Evolutionary conservation across 345 rosid species (phyloP).

Genomic region (Arabis hirsuta): DNA sequence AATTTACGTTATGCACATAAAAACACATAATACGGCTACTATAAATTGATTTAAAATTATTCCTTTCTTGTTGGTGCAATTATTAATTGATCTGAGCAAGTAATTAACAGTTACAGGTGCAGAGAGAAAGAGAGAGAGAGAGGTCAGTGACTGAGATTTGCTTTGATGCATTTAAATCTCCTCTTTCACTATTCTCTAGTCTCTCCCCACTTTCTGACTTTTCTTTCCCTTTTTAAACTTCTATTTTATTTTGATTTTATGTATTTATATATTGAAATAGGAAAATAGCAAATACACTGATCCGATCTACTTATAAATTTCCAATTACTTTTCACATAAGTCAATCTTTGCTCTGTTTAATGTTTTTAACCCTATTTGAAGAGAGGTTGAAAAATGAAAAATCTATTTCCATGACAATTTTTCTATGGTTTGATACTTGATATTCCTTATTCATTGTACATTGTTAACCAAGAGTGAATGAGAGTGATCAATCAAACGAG

Average conservation of each 20-base stretch:
- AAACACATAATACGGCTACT: neutral
- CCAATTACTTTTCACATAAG: neutral
- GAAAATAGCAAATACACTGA: neutral
- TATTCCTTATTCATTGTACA: too few species aligned
- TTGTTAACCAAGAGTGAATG: too few species aligned
- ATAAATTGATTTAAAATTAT: neutral
- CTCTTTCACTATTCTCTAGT: slow-evolving; percentile 24
- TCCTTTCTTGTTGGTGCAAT: slow-evolving; percentile 21
- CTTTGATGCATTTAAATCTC: slow-evolving; percentile 49
- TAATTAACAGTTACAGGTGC: slow-evolving; percentile 44
- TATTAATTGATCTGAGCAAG: slow-evolving; percentile 38
- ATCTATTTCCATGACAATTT: too few species aligned
- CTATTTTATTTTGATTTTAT: neutral
- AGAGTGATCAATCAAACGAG: too few species aligned
- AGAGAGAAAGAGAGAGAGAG: slow-evolving; percentile 22
- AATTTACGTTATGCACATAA: neutral
- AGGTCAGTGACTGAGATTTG: slow-evolving; percentile 44
- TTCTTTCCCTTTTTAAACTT: neutral
- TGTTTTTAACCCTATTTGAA: too few species aligned
- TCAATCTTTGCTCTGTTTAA: too few species aligned
- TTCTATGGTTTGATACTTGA: neutral
- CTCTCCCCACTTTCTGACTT: slow-evolving; percentile 30
- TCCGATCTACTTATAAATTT: neutral
- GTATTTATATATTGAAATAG: neutral
- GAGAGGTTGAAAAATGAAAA: neutral